Conservation (phyloP, 176 grass and related monocot species). For the Raddia distichophylla region DNA sequence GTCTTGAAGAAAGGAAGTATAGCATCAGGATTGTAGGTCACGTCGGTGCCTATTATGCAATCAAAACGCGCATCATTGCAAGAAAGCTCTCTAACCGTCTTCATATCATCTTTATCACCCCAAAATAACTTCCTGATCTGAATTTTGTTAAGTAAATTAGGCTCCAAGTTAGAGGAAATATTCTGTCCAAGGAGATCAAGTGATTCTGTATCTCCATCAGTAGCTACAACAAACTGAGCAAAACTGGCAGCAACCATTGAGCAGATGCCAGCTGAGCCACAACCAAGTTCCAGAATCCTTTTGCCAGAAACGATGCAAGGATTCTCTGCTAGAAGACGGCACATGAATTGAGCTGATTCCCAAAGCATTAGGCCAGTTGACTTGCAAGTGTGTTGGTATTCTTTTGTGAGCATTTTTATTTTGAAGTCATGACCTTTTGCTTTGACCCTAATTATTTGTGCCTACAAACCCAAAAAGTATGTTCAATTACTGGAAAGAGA, state of each 20-base stretch:
- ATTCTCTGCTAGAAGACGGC: slow-evolving; percentile 77
- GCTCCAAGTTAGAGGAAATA: slow-evolving; percentile 57
- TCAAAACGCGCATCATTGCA: slow-evolving; percentile 53
- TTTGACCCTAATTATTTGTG: slow-evolving; percentile 60
- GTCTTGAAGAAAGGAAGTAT: slow-evolving; percentile 80
- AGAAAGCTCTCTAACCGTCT: slow-evolving; percentile 50
- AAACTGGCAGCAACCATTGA: slow-evolving; percentile 79
- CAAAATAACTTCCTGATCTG: slow-evolving; percentile 63
- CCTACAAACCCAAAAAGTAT: slow-evolving; percentile 33
- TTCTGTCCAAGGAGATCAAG: slow-evolving; percentile 75
- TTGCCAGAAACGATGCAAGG: slow-evolving; percentile 73
- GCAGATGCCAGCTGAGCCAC: slow-evolving; percentile 84
- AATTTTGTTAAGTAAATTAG: slow-evolving; percentile 51
- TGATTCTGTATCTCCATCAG: slow-evolving; percentile 82
- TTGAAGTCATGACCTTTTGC: slow-evolving; percentile 63
- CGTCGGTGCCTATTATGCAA: slow-evolving; percentile 86
- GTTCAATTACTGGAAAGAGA: neutral
- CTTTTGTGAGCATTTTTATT: slow-evolving; percentile 75
- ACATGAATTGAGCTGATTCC: slow-evolving; percentile 90
- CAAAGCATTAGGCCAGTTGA: slow-evolving; percentile 88
- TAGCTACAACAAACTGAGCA: slow-evolving; percentile 64
- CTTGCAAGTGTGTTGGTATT: slow-evolving; percentile 95
- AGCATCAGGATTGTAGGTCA: slow-evolving; percentile 79
- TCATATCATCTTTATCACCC: slow-evolving; percentile 63
- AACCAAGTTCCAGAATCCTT: slow-evolving; percentile 82